phyloP scores from a whole-genome alignment of 306 rosid genomes.

The Bauhinia variegata region DNA sequence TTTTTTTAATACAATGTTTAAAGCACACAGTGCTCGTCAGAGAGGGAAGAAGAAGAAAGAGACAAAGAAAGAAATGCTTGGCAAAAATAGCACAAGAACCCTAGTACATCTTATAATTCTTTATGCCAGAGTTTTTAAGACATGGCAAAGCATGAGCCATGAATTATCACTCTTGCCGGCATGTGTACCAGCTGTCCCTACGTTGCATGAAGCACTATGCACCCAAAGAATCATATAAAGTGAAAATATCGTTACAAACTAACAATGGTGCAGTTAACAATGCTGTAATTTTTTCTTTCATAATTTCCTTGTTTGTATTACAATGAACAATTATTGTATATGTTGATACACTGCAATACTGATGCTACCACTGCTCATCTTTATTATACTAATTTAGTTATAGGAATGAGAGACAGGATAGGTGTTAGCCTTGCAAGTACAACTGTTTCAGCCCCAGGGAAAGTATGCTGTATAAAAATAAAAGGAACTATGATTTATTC shows the following conservation, averaged over 20 bases:
- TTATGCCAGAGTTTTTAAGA: background rate
- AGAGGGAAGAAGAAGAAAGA: background rate
- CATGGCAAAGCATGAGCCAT: background rate
- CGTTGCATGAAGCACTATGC: slow-evolving; percentile 8
- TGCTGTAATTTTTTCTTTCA: background rate
- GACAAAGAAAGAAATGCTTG: slow-evolving; percentile 4
- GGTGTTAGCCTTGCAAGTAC: slow-evolving; percentile 16
- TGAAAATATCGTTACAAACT: slow-evolving; percentile 10
- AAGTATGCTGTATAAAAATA: background rate
- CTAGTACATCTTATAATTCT: slow-evolving; percentile 13
- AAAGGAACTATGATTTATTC: background rate
- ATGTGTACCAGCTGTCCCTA: slow-evolving; percentile 4
- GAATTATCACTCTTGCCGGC: slow-evolving; percentile 1
- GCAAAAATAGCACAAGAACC: slow-evolving; percentile 5
- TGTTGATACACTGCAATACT: too few relatives aligned
- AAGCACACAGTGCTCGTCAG: slow-evolving; percentile 5
- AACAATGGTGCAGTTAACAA: background rate
- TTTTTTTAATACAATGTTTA: too few relatives aligned
- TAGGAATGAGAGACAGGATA: slow-evolving; percentile 20
- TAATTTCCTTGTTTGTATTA: slow-evolving; percentile 20
- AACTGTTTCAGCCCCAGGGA: background rate
- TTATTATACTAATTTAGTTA: background rate
- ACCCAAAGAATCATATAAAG: slow-evolving; percentile 4
- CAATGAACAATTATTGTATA: slow-evolving; percentile 4
- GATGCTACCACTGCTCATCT: too few relatives aligned